A percentile compares a stretch with the other conserved stretches of the same genome.
phyloP scores from a whole-genome alignment of 139 green algal genomes.

The Chlorokybus atmophyticus region DNA sequence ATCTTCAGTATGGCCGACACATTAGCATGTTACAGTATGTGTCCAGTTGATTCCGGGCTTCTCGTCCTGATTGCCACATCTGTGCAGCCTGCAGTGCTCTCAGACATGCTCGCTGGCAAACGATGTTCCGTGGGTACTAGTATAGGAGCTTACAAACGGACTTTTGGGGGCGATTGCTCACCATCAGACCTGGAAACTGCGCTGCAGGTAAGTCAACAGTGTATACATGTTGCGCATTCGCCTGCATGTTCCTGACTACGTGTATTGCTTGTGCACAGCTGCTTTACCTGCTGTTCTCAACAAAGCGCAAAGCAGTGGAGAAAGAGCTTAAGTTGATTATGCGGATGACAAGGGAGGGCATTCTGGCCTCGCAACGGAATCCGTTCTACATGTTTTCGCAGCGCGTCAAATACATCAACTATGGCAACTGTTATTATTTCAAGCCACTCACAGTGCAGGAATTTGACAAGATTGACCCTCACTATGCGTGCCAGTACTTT shows the following conservation, averaged over 20 bases:
- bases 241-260: background rate
- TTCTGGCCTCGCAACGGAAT: slow-evolving; percentile 47
- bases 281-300: slow-evolving; percentile 59
- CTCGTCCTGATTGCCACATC: too few species aligned
- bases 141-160: slow-evolving; percentile 46
- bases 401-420: slow-evolving; percentile 49
- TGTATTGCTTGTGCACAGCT: too few species aligned
- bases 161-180: slow-evolving; percentile 44
- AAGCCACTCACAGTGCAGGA: slow-evolving; percentile 41
- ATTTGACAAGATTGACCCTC: slow-evolving; percentile 35
- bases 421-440: slow-evolving; percentile 61
- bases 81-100: slow-evolving; percentile 31
- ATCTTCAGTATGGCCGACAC: too few species aligned
- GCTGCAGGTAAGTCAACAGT: slow-evolving; percentile 28
- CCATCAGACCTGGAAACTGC: slow-evolving; percentile 54
- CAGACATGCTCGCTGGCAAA: slow-evolving; percentile 54
- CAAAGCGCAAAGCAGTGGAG: slow-evolving; percentile 4
- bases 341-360: slow-evolving; percentile 23
- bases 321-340: slow-evolving; percentile 20
- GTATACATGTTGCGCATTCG: background rate
- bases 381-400: slow-evolving; percentile 42
- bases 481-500: slow-evolving; percentile 41
- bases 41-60: too few species aligned
- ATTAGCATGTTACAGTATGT: too few species aligned
- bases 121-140: slow-evolving; percentile 21